These are phyloP conservation scores for Cyberlindnera nakhonratchasimensis DNA, from an alignment of 805 yeast genomes.

Conservation along the genomic window DNA sequence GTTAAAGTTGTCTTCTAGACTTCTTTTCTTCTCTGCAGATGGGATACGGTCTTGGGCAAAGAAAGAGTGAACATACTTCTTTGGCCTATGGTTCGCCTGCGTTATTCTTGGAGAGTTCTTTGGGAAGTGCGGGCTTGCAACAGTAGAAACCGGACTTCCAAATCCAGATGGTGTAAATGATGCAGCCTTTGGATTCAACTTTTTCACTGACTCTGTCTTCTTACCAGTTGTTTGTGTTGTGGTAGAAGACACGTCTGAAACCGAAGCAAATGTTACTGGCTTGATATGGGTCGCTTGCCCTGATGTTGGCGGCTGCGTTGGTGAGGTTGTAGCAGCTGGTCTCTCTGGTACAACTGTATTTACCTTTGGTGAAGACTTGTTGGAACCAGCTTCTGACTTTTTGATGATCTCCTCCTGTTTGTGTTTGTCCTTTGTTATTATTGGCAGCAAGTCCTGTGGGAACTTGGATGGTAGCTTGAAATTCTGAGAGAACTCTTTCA, in stretches of 20 bases:
- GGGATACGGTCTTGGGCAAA: conserved; percentile 27
- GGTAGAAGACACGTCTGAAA: not conserved
- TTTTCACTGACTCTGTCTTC: conserved; percentile 23
- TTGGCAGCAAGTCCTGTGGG: conserved; percentile 56
- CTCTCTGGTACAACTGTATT: conserved; percentile 15
- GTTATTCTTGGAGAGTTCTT: conserved; percentile 25
- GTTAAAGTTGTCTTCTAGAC: conserved; percentile 24
- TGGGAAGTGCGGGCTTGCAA: conserved; percentile 19
- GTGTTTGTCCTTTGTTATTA: conserved; percentile 61
- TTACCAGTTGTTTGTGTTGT: conserved; percentile 2
- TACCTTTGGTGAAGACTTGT: conserved; percentile 19
- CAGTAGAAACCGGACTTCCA: conserved; percentile 12
- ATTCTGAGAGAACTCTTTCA: conserved; percentile 75
- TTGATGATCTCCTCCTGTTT: conserved; percentile 59
- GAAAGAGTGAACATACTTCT: conserved; percentile 15
- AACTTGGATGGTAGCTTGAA: conserved; percentile 65
- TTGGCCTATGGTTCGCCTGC: conserved; percentile 11
- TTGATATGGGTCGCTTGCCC: not conserved
- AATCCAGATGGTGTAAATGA: conserved; percentile 21
- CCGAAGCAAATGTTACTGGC: conserved; percentile 1
- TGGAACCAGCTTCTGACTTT: conserved; percentile 18
- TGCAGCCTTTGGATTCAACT: conserved; percentile 67
- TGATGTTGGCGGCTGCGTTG: conserved; percentile 1
- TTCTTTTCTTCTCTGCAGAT: conserved; percentile 25
- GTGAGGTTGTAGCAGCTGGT: not conserved